Percentiles rank a stretch among this genome's conserved stretches.
Conservation (phyloP, 148 eudicot species). For the Persicaria tinctoria region DNA sequence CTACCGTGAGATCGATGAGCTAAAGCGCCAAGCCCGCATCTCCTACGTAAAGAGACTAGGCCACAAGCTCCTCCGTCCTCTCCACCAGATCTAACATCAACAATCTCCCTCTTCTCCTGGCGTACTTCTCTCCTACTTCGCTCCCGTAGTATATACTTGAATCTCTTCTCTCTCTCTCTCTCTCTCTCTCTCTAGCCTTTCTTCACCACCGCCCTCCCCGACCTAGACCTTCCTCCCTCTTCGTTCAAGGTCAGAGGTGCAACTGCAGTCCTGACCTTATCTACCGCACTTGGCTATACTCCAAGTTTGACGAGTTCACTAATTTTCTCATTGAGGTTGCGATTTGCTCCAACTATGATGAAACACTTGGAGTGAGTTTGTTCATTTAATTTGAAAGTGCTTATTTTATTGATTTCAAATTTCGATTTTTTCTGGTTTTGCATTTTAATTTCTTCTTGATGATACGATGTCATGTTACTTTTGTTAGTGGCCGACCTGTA, state of each 20-base stretch:
- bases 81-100: slow-evolving; percentile 60
- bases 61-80: slow-evolving; percentile 49
- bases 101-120: slow-evolving; percentile 63
- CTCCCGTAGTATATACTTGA: slow-evolving; percentile 55
- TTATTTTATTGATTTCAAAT: background rate
- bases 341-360: slow-evolving; percentile 35
- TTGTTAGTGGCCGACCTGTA: too few relatives aligned
- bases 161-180: too few relatives aligned
- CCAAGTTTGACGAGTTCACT: slow-evolving; percentile 60
- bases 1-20: too few relatives aligned
- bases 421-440: background rate
- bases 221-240: slow-evolving; percentile 46
- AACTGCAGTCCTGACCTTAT: slow-evolving; percentile 43
- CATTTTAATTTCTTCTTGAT: background rate
- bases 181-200: slow-evolving; percentile 74
- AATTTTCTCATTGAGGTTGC: slow-evolving; percentile 36
- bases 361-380: slow-evolving; percentile 38
- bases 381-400: background rate
- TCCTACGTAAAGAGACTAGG: slow-evolving; percentile 60
- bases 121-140: slow-evolving; percentile 42
- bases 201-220: slow-evolving; percentile 48
- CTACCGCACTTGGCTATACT: slow-evolving; percentile 67
- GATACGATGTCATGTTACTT: too few relatives aligned
- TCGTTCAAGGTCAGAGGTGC: slow-evolving; percentile 14
- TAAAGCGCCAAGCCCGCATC: too few relatives aligned